Percentiles rank a stretch among this genome's conserved stretches.
Evolutionary conservation across 495 filamentous ascomycete genomes (phyloP).

Genomic region (Penicillium argentinense): DNA sequence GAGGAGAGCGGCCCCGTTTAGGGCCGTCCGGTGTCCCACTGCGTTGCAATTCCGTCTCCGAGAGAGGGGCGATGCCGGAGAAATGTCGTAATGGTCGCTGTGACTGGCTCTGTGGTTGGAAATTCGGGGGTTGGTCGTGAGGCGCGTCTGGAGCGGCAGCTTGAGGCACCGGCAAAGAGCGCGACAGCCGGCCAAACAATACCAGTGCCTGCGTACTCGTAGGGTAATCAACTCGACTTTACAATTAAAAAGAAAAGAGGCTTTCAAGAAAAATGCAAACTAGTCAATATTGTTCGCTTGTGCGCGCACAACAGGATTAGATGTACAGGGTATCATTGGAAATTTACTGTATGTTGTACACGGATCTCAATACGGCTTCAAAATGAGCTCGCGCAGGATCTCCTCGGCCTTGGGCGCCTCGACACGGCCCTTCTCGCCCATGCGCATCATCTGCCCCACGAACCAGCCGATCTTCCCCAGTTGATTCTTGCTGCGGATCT

Average conservation of each 20-base stretch:
- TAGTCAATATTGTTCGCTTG: too few species aligned
- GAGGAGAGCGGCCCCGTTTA: conserved; percentile 44
- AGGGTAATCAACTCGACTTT: too few species aligned
- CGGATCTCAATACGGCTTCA: conserved; percentile 19
- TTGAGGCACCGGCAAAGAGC: not conserved
- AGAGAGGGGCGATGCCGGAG: conserved; percentile 9
- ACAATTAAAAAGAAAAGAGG: too few species aligned
- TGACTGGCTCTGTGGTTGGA: too few species aligned
- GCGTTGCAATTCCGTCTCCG: conserved; percentile 11
- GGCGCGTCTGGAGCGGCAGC: conserved; percentile 6
- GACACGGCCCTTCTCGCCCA: conserved; percentile 71
- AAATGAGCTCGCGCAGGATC: conserved; percentile 58
- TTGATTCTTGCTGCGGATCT: conserved; percentile 65
- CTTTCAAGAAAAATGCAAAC: too few species aligned
- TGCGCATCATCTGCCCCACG: conserved; percentile 86
- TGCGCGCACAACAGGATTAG: too few species aligned
- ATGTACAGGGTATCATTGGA: conserved; percentile 20
- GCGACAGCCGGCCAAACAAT: too few species aligned
- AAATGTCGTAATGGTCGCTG: conserved; percentile 15
- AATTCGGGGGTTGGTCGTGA: too few species aligned
- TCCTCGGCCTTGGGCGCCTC: conserved; percentile 72
- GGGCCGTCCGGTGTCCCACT: conserved; percentile 22
- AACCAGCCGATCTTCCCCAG: conserved; percentile 82
- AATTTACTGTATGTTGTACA: conserved; percentile 14
- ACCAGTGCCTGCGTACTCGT: too few species aligned